Evolutionary conservation across 2,329 filamentous ascomycete species (phyloP).

Genomic region (Neurospora crassa): DNA sequence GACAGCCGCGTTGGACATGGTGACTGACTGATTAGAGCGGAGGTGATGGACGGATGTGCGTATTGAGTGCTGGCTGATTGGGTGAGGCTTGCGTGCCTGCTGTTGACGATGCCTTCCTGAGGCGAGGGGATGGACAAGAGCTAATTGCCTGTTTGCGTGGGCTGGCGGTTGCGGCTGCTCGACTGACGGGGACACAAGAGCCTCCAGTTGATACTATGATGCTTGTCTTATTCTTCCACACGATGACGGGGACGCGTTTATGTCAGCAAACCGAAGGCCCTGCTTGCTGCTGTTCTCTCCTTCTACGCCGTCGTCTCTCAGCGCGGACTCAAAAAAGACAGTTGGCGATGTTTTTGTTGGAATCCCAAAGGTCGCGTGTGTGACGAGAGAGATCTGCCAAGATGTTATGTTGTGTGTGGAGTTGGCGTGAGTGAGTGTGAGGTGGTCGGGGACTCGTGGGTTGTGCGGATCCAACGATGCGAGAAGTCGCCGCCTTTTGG

Average conservation of each 20-base stretch:
- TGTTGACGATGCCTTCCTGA: neutral
- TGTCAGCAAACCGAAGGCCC: neutral
- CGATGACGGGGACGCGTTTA: neutral
- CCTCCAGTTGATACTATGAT: neutral
- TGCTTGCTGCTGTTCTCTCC: neutral
- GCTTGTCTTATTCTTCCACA: neutral
- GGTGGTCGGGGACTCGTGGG: slow-evolving; percentile 5
- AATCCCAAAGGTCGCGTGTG: neutral
- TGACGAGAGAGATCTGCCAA: neutral
- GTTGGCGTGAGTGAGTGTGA: neutral
- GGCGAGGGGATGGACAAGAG: neutral
- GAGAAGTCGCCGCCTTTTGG: slow-evolving; percentile 6
- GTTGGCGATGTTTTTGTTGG: neutral
- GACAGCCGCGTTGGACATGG: slow-evolving; percentile 51
- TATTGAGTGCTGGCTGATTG: neutral
- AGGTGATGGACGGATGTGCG: slow-evolving; percentile 1
- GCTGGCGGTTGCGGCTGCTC: neutral
- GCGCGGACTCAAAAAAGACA: neutral
- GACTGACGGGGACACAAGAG: neutral
- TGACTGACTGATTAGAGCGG: slow-evolving; percentile 16
- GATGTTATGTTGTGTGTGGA: neutral
- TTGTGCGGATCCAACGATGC: slow-evolving; percentile 10
- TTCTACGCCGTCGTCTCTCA: neutral
- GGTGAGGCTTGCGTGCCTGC: neutral
- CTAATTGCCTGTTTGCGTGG: neutral